Conservation (phyloP, 345 rosid genomes). For the Eucalyptus pumila region DNA sequence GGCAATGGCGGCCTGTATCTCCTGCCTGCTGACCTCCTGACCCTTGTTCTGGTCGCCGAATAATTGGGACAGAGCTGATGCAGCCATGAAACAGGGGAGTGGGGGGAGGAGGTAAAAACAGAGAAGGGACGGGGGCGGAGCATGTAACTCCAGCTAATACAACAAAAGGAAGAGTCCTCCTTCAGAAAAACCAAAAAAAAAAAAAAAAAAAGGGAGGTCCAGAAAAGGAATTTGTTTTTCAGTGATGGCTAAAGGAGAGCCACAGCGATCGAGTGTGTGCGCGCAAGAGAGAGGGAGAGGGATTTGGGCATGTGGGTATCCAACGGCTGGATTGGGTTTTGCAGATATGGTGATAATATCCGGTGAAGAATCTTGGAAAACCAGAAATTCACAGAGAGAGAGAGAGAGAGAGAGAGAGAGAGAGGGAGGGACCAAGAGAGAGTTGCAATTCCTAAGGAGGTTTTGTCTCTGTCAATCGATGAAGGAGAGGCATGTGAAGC, state of each 20-base stretch:
- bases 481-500: neutral
- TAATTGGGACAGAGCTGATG: slow-evolving; percentile 19
- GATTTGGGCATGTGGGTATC: slow-evolving; percentile 3
- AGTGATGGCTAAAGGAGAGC: neutral
- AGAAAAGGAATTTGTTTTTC: neutral
- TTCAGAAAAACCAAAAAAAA: neutral
- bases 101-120: neutral
- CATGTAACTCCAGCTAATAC: slow-evolving; percentile 2
- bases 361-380: slow-evolving; percentile 12
- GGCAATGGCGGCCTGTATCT: slow-evolving; percentile 77
- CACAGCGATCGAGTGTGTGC: neutral
- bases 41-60: slow-evolving; percentile 14
- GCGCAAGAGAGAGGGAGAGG: neutral
- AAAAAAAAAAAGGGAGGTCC: neutral
- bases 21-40: slow-evolving; percentile 33
- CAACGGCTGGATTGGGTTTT: slow-evolving; percentile 18
- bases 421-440: neutral
- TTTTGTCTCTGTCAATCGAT: neutral
- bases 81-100: slow-evolving; percentile 33
- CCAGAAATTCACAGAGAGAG: slow-evolving; percentile 6
- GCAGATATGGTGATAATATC: slow-evolving; percentile 25
- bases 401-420: neutral
- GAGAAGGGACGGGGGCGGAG: neutral
- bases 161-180: neutral
- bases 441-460: neutral